Percentiles rank a stretch among this genome's conserved stretches.
Conservation (phyloP, 495 filamentous ascomycete genomes). For the Xylaria intraflava region DNA sequence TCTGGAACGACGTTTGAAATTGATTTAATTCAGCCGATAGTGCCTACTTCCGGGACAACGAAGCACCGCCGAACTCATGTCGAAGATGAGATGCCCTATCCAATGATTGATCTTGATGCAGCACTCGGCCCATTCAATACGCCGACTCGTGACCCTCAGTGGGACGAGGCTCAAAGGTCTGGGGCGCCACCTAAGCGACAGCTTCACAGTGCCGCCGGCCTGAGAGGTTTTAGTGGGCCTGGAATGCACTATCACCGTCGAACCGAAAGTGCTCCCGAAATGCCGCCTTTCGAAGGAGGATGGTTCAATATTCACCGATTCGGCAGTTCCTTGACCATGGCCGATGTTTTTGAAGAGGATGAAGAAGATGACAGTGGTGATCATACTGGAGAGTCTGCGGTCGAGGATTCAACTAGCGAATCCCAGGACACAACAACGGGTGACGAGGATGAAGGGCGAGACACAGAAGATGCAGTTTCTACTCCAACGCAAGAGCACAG, state of each 20-base stretch:
- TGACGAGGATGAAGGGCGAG: slow-evolving; percentile 18
- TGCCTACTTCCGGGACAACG: background rate
- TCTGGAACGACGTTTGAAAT: slow-evolving; percentile 12
- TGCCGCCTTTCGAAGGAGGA: slow-evolving; percentile 71
- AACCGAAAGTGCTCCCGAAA: slow-evolving; percentile 84
- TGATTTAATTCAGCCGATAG: background rate
- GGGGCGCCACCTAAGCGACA: slow-evolving; percentile 60
- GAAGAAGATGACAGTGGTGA: slow-evolving; percentile 61
- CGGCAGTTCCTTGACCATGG: slow-evolving; percentile 62
- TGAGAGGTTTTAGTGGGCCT: slow-evolving; percentile 69
- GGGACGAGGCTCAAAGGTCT: slow-evolving; percentile 50
- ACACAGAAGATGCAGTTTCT: slow-evolving; percentile 16
- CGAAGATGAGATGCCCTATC: slow-evolving; percentile 59
- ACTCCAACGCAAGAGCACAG: slow-evolving; percentile 25
- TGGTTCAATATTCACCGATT: slow-evolving; percentile 52
- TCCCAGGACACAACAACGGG: slow-evolving; percentile 16
- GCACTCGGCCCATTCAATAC: slow-evolving; percentile 92
- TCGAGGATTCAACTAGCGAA: slow-evolving; percentile 19
- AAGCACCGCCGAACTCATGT: slow-evolving; percentile 2
- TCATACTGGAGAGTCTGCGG: slow-evolving; percentile 16
- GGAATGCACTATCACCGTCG: slow-evolving; percentile 88
- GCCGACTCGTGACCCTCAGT: slow-evolving; percentile 53
- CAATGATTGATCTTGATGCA: slow-evolving; percentile 90
- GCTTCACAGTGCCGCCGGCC: slow-evolving; percentile 80
- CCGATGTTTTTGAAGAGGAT: slow-evolving; percentile 94